A percentile compares a stretch with the other conserved stretches of the same genome.
Evolutionary conservation across 176 grass and related monocot genomes (phyloP).

Genomic region (Eleusine indica): DNA sequence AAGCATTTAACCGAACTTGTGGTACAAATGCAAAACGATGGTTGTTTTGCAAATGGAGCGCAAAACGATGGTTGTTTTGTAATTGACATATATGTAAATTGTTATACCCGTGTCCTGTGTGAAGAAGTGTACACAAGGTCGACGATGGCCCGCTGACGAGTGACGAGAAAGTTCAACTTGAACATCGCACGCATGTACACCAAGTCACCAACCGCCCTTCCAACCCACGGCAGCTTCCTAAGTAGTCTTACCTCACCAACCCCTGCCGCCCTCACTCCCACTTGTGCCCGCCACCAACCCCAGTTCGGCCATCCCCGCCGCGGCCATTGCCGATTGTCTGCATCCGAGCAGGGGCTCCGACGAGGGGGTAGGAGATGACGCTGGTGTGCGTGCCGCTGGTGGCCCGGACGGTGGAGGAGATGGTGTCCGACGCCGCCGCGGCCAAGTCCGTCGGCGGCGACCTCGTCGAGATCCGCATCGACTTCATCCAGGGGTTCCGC

Average conservation of each 20-base stretch:
- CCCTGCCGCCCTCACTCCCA: neutral
- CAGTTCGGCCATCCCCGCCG: neutral
- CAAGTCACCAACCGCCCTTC: no score
- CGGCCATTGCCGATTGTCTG: slow-evolving; percentile 12
- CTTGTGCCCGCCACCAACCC: neutral
- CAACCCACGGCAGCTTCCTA: no score
- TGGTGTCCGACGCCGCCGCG: slow-evolving; percentile 61
- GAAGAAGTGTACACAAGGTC: no score
- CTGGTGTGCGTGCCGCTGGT: slow-evolving; percentile 90
- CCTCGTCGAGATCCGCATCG: slow-evolving; percentile 90
- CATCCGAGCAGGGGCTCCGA: slow-evolving; percentile 1
- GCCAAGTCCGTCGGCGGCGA: slow-evolving; percentile 66
- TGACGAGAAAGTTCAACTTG: no score
- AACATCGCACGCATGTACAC: no score
- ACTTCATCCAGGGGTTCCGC: slow-evolving; percentile 68
- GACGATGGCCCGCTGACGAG: no score
- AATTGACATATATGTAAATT: no score
- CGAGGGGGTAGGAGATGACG: slow-evolving; percentile 54
- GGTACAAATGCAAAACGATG: no score
- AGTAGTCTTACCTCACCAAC: neutral
- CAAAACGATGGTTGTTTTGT: no score
- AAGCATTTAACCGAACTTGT: no score
- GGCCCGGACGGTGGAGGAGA: slow-evolving; percentile 78
- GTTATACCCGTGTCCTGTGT: no score
- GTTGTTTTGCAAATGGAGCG: no score